These are phyloP conservation scores for Phytophthora idaei DNA, from an alignment of 352 stramenopile species.

Conservation along the genomic window DNA sequence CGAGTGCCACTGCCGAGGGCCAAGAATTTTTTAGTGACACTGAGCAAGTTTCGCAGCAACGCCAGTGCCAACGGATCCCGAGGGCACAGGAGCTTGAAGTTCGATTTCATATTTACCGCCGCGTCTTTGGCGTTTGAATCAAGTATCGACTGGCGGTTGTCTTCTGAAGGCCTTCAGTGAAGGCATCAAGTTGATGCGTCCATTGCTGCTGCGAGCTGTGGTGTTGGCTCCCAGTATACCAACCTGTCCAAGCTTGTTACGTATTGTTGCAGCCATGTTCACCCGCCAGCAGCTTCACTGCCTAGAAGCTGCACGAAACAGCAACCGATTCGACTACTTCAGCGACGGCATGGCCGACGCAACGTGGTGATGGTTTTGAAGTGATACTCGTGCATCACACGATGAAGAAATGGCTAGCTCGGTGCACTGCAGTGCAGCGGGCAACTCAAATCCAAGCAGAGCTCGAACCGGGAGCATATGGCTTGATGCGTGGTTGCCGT, in stretches of 20 bases:
- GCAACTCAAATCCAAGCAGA: background rate
- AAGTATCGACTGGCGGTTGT: slow-evolving; percentile 2
- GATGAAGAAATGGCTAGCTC: background rate
- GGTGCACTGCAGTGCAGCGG: background rate
- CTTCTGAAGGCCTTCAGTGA: too few species aligned
- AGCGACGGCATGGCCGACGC: background rate
- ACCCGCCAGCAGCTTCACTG: too few species aligned
- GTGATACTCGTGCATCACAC: background rate
- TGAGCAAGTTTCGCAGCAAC: too few species aligned
- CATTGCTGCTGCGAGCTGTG: background rate
- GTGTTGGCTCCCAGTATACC: too few species aligned
- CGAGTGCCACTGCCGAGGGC: too few species aligned
- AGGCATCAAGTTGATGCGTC: background rate
- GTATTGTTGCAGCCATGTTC: background rate
- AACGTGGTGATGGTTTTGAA: background rate
- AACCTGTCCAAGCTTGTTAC: background rate
- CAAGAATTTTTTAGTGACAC: too few species aligned
- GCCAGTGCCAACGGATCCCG: background rate
- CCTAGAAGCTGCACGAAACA: background rate
- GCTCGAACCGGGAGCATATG: slow-evolving; percentile 5
- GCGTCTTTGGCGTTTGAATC: slow-evolving; percentile 9
- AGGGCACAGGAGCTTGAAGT: slow-evolving; percentile 10
- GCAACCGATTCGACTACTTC: background rate
- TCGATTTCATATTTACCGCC: background rate
- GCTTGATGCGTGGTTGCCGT: slow-evolving; percentile 14